Percentiles rank a stretch among this genome's conserved stretches.
These are phyloP conservation scores for Lolium rigidum DNA, from an alignment of 176 grass and related monocot genomes.

Conservation along the genomic window DNA sequence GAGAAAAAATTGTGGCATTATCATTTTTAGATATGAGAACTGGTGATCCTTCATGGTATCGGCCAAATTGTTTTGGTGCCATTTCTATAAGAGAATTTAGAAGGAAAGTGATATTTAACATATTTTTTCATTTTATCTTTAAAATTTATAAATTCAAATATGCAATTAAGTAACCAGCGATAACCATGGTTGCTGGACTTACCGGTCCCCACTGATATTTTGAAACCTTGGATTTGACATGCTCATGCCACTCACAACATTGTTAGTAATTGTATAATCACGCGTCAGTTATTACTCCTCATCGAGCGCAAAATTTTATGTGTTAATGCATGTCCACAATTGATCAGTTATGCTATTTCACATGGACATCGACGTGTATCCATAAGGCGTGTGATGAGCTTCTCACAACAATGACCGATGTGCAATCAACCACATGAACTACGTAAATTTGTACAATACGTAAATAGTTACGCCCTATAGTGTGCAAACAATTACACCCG, in stretches of 20 bases:
- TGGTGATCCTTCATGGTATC: not conserved
- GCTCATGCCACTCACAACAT: not conserved
- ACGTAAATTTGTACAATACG: not conserved
- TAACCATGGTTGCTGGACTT: not conserved
- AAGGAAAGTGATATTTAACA: not conserved
- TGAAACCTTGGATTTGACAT: not conserved
- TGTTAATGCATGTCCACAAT: not conserved
- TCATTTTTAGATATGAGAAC: not conserved
- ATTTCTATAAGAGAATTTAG: not conserved
- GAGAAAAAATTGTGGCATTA: not conserved
- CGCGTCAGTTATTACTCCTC: not conserved
- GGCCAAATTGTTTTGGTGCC: not conserved
- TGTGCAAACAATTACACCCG: not conserved
- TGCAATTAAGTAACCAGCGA: not conserved
- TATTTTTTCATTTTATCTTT: not conserved
- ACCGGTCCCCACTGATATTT: not conserved
- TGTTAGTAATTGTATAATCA: not conserved
- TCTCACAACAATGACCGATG: not conserved
- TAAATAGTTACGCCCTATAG: not conserved
- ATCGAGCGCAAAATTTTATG: not conserved
- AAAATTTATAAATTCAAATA: not conserved
- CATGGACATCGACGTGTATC: not conserved
- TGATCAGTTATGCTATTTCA: not conserved
- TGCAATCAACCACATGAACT: not conserved
- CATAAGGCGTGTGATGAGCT: no score